These are phyloP conservation scores for Curvularia lunata DNA, from an alignment of 2,329 filamentous ascomycete species.

Conservation along the genomic window DNA sequence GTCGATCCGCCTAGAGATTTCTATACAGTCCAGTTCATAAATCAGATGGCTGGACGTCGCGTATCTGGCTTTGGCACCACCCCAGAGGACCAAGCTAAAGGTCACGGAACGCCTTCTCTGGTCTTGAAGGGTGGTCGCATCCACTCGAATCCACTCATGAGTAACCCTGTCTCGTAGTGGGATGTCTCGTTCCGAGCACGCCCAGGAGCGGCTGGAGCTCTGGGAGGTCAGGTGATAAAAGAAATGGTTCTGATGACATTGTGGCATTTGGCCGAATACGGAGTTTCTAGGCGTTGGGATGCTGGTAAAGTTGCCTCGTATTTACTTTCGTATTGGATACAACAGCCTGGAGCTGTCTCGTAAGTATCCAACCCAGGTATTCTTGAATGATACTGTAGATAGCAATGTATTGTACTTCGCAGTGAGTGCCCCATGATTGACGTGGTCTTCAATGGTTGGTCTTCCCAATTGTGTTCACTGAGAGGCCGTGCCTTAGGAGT, in stretches of 20 bases:
- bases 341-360: not conserved
- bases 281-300: too few species aligned
- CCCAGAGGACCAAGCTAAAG: constrained; percentile 23
- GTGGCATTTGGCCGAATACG: not conserved
- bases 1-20: constrained; percentile 13
- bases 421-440: not conserved
- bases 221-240: not conserved
- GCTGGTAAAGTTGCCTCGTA: not conserved
- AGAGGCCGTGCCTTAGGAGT: not conserved
- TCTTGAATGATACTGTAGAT: not conserved
- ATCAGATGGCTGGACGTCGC: not conserved
- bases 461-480: not conserved
- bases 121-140: constrained; percentile 15
- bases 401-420: not conserved
- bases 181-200: not conserved
- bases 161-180: constrained; percentile 15
- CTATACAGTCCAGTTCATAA: not conserved
- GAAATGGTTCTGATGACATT: not conserved
- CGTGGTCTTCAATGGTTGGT: not conserved
- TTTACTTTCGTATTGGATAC: not conserved
- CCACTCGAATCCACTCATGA: constrained; percentile 34
- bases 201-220: not conserved
- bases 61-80: constrained; percentile 14
- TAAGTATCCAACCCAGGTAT: not conserved
- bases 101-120: constrained; percentile 26